Percentiles rank a stretch among this genome's conserved stretches.
These are phyloP conservation scores for Hyphochytrium catenoides DNA, from an alignment of 352 stramenopile species.

Conservation along the genomic window DNA sequence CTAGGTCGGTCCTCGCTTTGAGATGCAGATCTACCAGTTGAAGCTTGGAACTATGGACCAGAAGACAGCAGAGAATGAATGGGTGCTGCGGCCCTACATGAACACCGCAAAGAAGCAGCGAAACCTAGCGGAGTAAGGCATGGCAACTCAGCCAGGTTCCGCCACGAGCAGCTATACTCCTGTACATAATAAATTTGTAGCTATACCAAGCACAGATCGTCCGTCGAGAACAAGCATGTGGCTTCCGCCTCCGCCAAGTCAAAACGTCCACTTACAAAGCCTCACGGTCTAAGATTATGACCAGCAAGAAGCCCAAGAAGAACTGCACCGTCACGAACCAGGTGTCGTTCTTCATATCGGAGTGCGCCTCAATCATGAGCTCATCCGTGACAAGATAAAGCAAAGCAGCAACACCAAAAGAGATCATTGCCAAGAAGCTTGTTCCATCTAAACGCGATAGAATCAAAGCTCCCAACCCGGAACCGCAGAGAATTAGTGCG, in stretches of 20 bases:
- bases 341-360: not conserved
- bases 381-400: constrained; percentile 7
- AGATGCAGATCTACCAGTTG: constrained; percentile 94
- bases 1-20: constrained; percentile 89
- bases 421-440: too few relatives aligned
- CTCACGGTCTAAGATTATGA: constrained; percentile 3
- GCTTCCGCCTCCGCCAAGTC: too few relatives aligned
- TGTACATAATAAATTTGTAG: too few relatives aligned
- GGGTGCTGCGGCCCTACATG: constrained; percentile 96
- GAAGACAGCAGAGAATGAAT: constrained; percentile 97
- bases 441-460: too few relatives aligned
- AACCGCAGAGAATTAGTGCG: too few relatives aligned
- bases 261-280: too few relatives aligned
- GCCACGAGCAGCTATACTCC: too few relatives aligned
- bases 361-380: constrained; percentile 5
- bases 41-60: constrained; percentile 95
- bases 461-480: too few relatives aligned
- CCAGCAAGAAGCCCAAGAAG: constrained; percentile 4
- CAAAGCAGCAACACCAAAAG: constrained; percentile 4
- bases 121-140: too few relatives aligned
- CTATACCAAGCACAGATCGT: too few relatives aligned
- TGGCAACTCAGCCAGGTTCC: too few relatives aligned
- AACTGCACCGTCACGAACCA: constrained; percentile 2
- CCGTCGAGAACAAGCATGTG: too few relatives aligned
- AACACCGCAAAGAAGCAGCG: constrained; percentile 95